phyloP scores from a whole-genome alignment of 2,329 filamentous ascomycete genomes.

The Diplodia scrobiculata region DNA sequence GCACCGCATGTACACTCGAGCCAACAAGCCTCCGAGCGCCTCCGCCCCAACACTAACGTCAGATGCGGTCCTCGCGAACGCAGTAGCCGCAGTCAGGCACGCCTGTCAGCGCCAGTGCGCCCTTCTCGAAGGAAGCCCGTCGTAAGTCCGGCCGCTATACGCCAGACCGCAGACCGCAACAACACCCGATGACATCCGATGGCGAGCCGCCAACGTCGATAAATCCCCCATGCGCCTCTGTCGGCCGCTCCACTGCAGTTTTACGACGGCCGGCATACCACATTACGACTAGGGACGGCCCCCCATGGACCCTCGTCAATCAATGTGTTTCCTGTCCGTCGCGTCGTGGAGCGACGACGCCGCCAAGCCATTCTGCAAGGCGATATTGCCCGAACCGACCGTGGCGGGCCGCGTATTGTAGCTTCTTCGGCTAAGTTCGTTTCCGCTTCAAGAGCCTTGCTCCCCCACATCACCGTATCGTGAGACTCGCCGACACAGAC shows the following conservation, averaged over 20 bases:
- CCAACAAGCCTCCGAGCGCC: slow-evolving; percentile 10
- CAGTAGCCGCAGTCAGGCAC: slow-evolving; percentile 14
- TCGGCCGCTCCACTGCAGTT: background rate
- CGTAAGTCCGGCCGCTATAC: slow-evolving; percentile 16
- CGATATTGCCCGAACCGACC: slow-evolving; percentile 22
- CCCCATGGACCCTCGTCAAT: slow-evolving; percentile 12
- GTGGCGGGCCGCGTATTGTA: slow-evolving; percentile 17
- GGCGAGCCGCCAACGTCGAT: background rate
- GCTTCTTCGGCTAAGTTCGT: background rate
- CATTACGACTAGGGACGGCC: slow-evolving; percentile 6
- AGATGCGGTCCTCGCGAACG: slow-evolving; percentile 3
- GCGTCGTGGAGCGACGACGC: background rate
- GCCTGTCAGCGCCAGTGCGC: background rate
- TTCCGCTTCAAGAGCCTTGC: background rate
- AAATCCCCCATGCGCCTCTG: background rate
- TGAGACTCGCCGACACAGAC: background rate
- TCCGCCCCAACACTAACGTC: background rate
- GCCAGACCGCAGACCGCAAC: slow-evolving; percentile 13
- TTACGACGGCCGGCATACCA: background rate
- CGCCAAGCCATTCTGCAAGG: slow-evolving; percentile 18
- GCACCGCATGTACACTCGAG: slow-evolving; percentile 5
- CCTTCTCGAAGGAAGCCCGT: background rate
- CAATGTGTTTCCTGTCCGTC: background rate
- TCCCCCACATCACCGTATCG: slow-evolving; percentile 15
- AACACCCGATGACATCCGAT: background rate